Evolutionary conservation across 495 filamentous ascomycete genomes (phyloP).

Genomic region (Neurospora sp.): DNA sequence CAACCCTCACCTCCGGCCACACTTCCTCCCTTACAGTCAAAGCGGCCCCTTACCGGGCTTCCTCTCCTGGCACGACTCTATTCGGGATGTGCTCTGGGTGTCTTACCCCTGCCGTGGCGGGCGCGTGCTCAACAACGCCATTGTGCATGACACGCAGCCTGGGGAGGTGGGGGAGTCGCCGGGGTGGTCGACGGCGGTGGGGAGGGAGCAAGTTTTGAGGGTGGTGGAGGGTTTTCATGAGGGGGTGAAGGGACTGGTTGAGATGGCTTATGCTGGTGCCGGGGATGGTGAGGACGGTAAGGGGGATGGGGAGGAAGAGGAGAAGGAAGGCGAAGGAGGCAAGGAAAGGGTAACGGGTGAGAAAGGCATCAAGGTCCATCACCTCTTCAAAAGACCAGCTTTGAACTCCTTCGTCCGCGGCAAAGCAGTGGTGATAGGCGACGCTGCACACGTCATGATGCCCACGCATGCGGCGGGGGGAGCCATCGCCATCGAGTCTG

Average conservation of each 20-base stretch:
- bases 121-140: constrained; percentile 19
- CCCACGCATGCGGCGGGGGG: constrained; percentile 21
- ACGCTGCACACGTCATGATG: constrained; percentile 24
- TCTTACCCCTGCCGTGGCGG: constrained; percentile 36
- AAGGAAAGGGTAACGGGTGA: constrained; percentile 4
- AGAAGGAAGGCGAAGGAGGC: neutral
- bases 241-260: constrained; percentile 8
- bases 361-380: constrained; percentile 23
- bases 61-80: constrained; percentile 15
- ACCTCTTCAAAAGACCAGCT: constrained; percentile 13
- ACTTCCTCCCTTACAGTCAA: constrained; percentile 6
- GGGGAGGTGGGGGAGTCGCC: constrained; percentile 5
- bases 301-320: neutral
- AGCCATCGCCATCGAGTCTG: constrained; percentile 19
- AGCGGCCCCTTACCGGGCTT: constrained; percentile 18
- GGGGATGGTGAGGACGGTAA: too few relatives aligned
- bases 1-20: constrained; percentile 18
- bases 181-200: constrained; percentile 13
- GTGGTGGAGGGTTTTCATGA: constrained; percentile 16
- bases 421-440: constrained; percentile 16
- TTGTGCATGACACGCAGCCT: constrained; percentile 17
- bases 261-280: constrained; percentile 4
- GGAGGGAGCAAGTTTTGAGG: constrained; percentile 10
- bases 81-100: constrained; percentile 27
- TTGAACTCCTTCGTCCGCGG: constrained; percentile 16